Evolutionary conservation across 345 rosid genomes (phyloP).

Genomic region (Kernera saxatilis): DNA sequence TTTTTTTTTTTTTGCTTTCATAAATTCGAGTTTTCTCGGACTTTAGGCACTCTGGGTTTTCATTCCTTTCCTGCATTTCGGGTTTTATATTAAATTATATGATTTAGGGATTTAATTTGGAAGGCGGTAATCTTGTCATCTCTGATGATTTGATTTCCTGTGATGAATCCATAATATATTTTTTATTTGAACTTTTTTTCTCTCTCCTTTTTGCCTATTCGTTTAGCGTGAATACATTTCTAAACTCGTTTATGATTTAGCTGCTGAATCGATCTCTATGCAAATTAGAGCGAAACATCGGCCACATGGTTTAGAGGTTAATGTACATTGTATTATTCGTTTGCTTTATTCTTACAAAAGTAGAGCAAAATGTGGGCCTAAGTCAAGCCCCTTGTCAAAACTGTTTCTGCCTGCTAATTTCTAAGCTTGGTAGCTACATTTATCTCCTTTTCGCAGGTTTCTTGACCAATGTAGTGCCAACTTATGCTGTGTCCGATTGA

Average conservation of each 20-base stretch:
- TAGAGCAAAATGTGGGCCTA: background rate
- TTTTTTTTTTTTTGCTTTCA: too few species aligned
- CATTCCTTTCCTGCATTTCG: background rate
- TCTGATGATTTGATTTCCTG: too few species aligned
- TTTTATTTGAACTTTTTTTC: background rate
- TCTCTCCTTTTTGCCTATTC: background rate
- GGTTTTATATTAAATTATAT: background rate
- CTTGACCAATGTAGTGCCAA: background rate
- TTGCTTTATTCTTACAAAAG: constrained; percentile 17
- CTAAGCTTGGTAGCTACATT: background rate
- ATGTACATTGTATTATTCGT: constrained; percentile 18
- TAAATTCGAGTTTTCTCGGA: background rate
- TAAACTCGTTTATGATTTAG: background rate
- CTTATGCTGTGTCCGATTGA: constrained; percentile 1
- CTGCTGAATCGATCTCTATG: background rate
- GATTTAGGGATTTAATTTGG: background rate
- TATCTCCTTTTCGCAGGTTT: background rate
- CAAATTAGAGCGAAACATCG: too few species aligned
- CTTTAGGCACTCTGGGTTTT: background rate
- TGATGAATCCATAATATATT: background rate
- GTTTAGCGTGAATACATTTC: background rate
- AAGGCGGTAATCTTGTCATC: background rate
- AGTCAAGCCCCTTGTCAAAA: constrained; percentile 4
- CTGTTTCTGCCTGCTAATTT: background rate
- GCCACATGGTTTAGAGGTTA: background rate